phyloP scores from a whole-genome alignment of 148 eudicot genomes.

The Camellia lanceoleosa region DNA sequence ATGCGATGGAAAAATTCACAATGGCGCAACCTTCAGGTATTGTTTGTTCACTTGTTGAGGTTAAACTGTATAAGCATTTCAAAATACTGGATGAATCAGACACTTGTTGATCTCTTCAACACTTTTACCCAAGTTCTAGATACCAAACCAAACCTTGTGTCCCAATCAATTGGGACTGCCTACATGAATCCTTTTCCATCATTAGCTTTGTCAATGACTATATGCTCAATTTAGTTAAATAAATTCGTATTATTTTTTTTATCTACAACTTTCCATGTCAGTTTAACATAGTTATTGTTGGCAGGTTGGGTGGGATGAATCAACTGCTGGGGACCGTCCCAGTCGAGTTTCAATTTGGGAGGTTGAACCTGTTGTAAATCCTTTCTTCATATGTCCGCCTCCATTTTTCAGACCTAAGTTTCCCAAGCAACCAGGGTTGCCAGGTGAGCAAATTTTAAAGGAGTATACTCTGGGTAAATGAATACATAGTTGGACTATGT shows the following conservation, averaged over 20 bases:
- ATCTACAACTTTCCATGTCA: no score
- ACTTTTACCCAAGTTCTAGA: not conserved
- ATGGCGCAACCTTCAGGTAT: constrained; percentile 96
- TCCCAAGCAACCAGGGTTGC: constrained; percentile 69
- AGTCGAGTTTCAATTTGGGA: constrained; percentile 96
- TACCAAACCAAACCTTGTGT: not conserved
- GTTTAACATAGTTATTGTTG: constrained; percentile 16
- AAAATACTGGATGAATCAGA: not conserved
- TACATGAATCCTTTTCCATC: no score
- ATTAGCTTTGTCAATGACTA: no score
- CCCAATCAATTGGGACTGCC: no score
- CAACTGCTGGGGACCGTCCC: constrained; percentile 95
- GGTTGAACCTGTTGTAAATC: constrained; percentile 91
- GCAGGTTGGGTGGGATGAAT: constrained; percentile 99
- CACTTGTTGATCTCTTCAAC: not conserved
- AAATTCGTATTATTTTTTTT: no score
- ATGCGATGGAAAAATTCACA: constrained; percentile 90
- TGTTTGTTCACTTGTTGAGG: not conserved
- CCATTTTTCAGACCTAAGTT: constrained; percentile 95
- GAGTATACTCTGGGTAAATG: no score
- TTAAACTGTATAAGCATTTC: not conserved
- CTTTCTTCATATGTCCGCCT: constrained; percentile 96
- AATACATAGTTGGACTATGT: no score
- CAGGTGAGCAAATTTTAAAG: constrained; percentile 43
- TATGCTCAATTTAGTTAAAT: no score